Base-by-base conservation (phyloP, 805 yeast species). In the Pichia pseudocactophila region DNA sequence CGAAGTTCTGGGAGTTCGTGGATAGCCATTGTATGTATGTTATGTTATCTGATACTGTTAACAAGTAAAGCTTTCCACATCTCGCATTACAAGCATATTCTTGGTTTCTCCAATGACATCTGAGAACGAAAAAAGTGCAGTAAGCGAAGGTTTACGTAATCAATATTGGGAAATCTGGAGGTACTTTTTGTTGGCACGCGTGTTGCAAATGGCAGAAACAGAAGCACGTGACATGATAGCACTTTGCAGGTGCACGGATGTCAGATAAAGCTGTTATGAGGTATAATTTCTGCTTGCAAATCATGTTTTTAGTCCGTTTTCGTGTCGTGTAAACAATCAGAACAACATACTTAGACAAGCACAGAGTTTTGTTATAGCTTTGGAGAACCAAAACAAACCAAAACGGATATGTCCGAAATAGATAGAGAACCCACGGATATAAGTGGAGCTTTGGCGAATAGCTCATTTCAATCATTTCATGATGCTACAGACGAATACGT, bases 1-100 rank as follows among this genome's bases (percentile, higher is more conserved):
- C 72, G 58, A 36, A 65, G 59, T 44, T 64, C 66, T 22, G 73
- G 73, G 37, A 67, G 52, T 51, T 68, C 67, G 43, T 59, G 53
- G 18, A 61, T 48, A 28, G 63, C 52, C 66, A 61, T 62, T 30
- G 37, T 51, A 36, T 15, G 19, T 35, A 15, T 2, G 20, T 20
- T 22, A 8, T 22, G 25, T 22, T 22, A 22, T 5, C 25, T 22
- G 25, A 6, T n/a, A n/a, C n/a, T n/a, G n/a, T n/a, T n/a, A n/a
- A n/a, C n/a, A n/a, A n/a, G n/a, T n/a, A n/a, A n/a, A n/a, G n/a
- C n/a, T n/a, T n/a, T n/a, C n/a, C n/a, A n/a, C n/a, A n/a, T n/a
- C 25, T 22, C 25, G 25, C 25, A 6, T 22, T 8, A 22, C 25
- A n/a, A n/a, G n/a, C n/a, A n/a, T n/a, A n/a, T n/a, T 22, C 25